A percentile compares a stretch with the other conserved stretches of the same genome.
phyloP scores from a whole-genome alignment of 257 asterid genomes.

The Solanum clarkiae region DNA sequence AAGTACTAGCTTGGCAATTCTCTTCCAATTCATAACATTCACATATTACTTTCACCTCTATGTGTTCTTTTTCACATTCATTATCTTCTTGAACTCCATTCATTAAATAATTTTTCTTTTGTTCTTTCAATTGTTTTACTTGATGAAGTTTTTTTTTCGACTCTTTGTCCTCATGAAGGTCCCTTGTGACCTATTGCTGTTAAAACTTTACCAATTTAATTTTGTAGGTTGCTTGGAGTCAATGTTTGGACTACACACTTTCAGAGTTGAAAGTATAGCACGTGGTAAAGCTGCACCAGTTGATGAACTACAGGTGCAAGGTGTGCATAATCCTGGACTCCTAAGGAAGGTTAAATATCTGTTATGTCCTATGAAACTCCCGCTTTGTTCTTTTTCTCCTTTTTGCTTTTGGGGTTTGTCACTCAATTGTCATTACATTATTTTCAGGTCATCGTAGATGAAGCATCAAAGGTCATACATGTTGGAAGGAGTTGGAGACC shows the following conservation, averaged over 20 bases:
- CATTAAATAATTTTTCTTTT: not conserved
- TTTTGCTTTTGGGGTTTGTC: not conserved
- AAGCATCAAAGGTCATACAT: slow-evolving; percentile 47
- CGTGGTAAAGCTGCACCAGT: slow-evolving; percentile 60
- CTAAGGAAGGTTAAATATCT: slow-evolving; percentile 41
- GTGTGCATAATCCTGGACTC: slow-evolving; percentile 39
- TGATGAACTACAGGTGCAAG: slow-evolving; percentile 60
- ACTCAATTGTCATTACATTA: not conserved
- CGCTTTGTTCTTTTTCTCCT: not conserved
- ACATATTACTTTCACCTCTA: not conserved
- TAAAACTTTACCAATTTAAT: not conserved
- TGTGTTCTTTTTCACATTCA: not conserved
- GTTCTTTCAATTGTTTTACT: not conserved
- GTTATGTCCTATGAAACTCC: not conserved
- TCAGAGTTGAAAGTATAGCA: slow-evolving; percentile 58
- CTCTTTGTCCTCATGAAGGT: not conserved
- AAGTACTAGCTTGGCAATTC: not conserved
- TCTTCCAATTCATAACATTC: not conserved
- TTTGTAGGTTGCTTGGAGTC: slow-evolving; percentile 58
- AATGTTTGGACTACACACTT: slow-evolving; percentile 44
- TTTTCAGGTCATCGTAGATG: slow-evolving; percentile 38
- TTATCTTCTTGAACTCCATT: not conserved
- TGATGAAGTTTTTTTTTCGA: not conserved
- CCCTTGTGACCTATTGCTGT: not conserved
- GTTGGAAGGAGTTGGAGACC: slow-evolving; percentile 24